Conservation (phyloP, 305 asterid species). For the Rubia tinctorum region DNA sequence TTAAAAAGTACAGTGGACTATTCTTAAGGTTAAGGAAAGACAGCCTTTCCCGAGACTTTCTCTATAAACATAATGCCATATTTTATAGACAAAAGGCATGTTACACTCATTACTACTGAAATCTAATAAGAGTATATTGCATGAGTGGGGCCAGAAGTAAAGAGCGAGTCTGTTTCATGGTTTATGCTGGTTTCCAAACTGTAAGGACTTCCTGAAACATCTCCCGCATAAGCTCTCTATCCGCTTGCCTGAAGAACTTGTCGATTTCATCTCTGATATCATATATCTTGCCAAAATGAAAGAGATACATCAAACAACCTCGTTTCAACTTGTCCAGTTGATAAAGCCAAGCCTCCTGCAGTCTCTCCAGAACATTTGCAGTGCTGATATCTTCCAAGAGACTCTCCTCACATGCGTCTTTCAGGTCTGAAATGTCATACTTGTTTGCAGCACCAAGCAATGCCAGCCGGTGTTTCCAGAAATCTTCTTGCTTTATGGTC, state of each 20-base stretch:
- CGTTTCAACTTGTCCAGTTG: constrained; percentile 74
- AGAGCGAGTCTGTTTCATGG: background rate
- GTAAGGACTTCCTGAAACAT: constrained; percentile 91
- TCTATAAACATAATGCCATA: too few relatives aligned
- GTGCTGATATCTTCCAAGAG: constrained; percentile 85
- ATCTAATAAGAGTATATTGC: too few relatives aligned
- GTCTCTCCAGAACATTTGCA: constrained; percentile 80
- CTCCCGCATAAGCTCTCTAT: constrained; percentile 77
- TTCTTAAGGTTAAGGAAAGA: too few relatives aligned
- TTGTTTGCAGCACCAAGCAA: constrained; percentile 85
- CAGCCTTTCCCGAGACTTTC: too few relatives aligned
- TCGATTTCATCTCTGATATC: constrained; percentile 82
- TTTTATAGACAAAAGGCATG: too few relatives aligned
- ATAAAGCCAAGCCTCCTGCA: constrained; percentile 97
- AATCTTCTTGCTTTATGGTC: constrained; percentile 68
- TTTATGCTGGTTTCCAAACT: constrained; percentile 75
- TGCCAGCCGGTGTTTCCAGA: constrained; percentile 88
- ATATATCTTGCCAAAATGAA: constrained; percentile 91
- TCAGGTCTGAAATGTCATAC: constrained; percentile 72
- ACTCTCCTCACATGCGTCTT: constrained; percentile 83
- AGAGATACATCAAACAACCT: constrained; percentile 80
- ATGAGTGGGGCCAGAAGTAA: background rate
- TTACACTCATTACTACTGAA: background rate
- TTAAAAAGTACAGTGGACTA: too few relatives aligned
- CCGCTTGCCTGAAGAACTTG: constrained; percentile 70